These are phyloP conservation scores for Pistacia vera DNA, from an alignment of 345 rosid genomes.

Conservation along the genomic window DNA sequence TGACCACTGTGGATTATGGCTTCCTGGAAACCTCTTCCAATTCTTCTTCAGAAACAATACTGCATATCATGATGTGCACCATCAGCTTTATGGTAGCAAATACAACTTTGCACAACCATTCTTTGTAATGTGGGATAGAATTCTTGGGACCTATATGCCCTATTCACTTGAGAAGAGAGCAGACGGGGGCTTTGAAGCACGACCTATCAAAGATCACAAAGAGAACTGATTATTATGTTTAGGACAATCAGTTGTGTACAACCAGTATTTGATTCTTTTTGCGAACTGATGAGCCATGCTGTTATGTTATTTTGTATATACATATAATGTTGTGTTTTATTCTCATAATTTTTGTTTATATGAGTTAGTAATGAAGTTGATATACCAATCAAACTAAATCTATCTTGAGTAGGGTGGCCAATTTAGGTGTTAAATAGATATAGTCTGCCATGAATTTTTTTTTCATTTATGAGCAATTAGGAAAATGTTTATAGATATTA, in stretches of 20 bases:
- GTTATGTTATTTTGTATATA: constrained; percentile 27
- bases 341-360: constrained; percentile 19
- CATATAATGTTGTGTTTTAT: constrained; percentile 20
- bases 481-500: too few species aligned
- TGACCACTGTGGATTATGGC: constrained; percentile 83
- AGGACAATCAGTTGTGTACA: constrained; percentile 17
- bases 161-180: constrained; percentile 70
- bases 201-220: constrained; percentile 55
- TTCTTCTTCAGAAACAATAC: constrained; percentile 73
- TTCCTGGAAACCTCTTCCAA: constrained; percentile 83
- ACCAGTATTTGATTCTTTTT: not conserved
- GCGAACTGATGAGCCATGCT: constrained; percentile 14
- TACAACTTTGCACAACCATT: constrained; percentile 85
- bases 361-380: constrained; percentile 12
- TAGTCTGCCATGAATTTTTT: not conserved
- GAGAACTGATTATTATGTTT: constrained; percentile 33
- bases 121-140: constrained; percentile 79
- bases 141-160: constrained; percentile 89
- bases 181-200: constrained; percentile 79
- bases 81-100: constrained; percentile 80
- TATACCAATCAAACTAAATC: not conserved
- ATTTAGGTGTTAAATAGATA: constrained; percentile 1
- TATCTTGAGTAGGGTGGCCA: not conserved
- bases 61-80: constrained; percentile 86
- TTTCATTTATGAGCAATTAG: not conserved